Evolutionary conservation across 495 filamentous ascomycete genomes (phyloP).

Genomic region (Podospora appendiculata): DNA sequence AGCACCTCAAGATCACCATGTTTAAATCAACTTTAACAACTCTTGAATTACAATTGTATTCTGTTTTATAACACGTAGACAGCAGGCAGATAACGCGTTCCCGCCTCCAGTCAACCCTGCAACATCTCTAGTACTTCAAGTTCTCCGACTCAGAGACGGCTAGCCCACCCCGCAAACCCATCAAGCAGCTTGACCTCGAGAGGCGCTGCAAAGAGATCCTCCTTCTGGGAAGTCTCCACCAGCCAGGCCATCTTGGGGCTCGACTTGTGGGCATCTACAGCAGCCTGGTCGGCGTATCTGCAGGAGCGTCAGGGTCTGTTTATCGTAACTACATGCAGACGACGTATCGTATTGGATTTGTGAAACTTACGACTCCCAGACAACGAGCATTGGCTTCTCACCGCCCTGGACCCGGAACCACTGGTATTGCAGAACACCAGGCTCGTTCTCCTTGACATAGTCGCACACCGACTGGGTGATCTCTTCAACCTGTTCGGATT

Average conservation of each 20-base stretch:
- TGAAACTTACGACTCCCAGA: constrained; percentile 15
- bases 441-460: constrained; percentile 16
- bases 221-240: constrained; percentile 7
- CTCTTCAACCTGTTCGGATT: constrained; percentile 9
- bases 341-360: neutral
- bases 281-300: constrained; percentile 17
- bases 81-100: too few species aligned
- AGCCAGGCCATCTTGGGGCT: constrained; percentile 13
- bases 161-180: constrained; percentile 7
- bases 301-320: too few species aligned
- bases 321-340: too few species aligned
- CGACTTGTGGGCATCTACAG: constrained; percentile 11
- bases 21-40: too few species aligned
- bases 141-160: neutral
- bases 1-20: too few species aligned
- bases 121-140: too few species aligned
- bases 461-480: constrained; percentile 6
- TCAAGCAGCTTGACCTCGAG: constrained; percentile 11
- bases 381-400: constrained; percentile 11
- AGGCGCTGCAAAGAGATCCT: constrained; percentile 9
- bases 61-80: too few species aligned
- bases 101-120: too few species aligned
- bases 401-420: constrained; percentile 11
- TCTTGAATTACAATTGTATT: too few species aligned
- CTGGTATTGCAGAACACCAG: constrained; percentile 16